Evolutionary conservation across 2,329 filamentous ascomycete species (phyloP).

Genomic region (Colletotrichum sidae): DNA sequence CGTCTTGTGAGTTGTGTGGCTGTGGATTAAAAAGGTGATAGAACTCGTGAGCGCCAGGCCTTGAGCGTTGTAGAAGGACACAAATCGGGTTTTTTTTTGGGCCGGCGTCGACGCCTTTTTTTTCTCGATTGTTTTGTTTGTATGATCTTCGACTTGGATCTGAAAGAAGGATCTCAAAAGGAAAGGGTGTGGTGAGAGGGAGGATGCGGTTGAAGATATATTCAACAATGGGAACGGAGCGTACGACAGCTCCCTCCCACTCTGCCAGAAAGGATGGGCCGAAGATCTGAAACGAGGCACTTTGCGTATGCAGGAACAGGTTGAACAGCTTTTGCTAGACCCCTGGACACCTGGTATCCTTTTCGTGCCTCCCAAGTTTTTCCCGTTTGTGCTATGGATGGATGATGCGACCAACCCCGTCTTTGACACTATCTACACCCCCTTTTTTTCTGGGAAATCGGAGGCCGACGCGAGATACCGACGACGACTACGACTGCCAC

Average conservation of each 20-base stretch:
- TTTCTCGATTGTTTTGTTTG: not conserved
- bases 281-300: constrained; percentile 35
- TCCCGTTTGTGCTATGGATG: not conserved
- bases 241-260: not conserved
- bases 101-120: constrained; percentile 26
- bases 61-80: constrained; percentile 13
- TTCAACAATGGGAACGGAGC: not conserved
- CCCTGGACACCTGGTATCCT: too few relatives aligned
- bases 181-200: not conserved
- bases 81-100: not conserved
- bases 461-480: constrained; percentile 2
- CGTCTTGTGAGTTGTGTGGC: too few relatives aligned
- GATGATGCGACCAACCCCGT: constrained; percentile 19
- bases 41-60: constrained; percentile 31
- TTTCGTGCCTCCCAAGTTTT: not conserved
- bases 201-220: constrained; percentile 23
- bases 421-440: too few relatives aligned
- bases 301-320: constrained; percentile 23
- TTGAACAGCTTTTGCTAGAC: too few relatives aligned
- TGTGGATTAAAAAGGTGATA: constrained; percentile 1
- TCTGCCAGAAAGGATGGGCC: not conserved
- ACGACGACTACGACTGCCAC: constrained; percentile 16
- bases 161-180: not conserved
- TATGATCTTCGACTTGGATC: constrained; percentile 17
- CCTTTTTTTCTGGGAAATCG: not conserved